Conservation (phyloP, 2,329 filamentous ascomycete species). For the Xylaria sp. region DNA sequence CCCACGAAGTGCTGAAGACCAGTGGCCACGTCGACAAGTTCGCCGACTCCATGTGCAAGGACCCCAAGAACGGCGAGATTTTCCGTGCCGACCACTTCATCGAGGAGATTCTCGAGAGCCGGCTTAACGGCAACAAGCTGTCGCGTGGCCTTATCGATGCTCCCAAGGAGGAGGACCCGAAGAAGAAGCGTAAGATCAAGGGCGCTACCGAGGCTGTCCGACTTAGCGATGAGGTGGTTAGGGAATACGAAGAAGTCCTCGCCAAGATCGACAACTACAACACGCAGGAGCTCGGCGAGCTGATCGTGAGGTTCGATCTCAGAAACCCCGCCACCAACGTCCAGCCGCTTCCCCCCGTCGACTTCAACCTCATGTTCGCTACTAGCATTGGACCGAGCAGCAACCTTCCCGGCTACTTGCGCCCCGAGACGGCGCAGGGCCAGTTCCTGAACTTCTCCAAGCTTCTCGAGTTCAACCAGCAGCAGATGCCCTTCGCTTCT, state of each 20-base stretch:
- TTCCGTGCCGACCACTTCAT: slow-evolving; percentile 94
- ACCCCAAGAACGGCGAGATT: slow-evolving; percentile 95
- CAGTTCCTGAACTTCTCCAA: slow-evolving; percentile 98
- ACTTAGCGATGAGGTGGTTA: slow-evolving; percentile 76
- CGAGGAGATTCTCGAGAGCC: slow-evolving; percentile 82
- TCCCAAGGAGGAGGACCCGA: slow-evolving; percentile 63
- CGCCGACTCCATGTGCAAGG: slow-evolving; percentile 98
- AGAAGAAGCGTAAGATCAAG: slow-evolving; percentile 83
- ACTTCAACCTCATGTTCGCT: slow-evolving; percentile 90
- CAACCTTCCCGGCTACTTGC: slow-evolving; percentile 77
- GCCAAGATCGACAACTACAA: slow-evolving; percentile 95
- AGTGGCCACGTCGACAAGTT: slow-evolving; percentile 97
- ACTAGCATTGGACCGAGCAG: slow-evolving; percentile 90
- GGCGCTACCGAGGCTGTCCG: slow-evolving; percentile 74
- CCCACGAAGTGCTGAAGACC: slow-evolving; percentile 89
- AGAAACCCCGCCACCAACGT: slow-evolving; percentile 77
- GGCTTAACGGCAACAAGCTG: slow-evolving; percentile 86
- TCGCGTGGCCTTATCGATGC: slow-evolving; percentile 78
- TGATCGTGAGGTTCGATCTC: slow-evolving; percentile 89
- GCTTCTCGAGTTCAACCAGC: slow-evolving; percentile 92
- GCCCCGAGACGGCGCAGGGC: slow-evolving; percentile 94
- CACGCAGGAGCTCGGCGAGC: slow-evolving; percentile 74
- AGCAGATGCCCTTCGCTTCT: slow-evolving; percentile 92
- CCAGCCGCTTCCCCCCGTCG: slow-evolving; percentile 71
- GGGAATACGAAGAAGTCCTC: slow-evolving; percentile 87